Evolutionary conservation across 1,284 basidiomycete species (phyloP), one percentile per base, ranked within the genome.

Genomic region (Cronartium quercuum): DNA sequence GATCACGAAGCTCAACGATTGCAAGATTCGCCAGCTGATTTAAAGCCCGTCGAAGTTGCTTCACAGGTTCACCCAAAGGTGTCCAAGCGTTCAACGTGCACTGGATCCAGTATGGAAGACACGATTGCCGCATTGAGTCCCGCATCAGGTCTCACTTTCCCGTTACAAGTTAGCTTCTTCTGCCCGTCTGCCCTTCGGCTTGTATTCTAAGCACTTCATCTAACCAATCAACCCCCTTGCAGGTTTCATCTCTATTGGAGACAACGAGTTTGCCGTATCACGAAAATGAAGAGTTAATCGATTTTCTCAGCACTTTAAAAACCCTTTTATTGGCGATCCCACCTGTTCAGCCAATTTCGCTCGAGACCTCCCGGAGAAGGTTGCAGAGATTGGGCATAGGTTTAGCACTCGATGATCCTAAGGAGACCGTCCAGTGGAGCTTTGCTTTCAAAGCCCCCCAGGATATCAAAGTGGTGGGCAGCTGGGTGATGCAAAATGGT

Each of bases 391-490:
- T 66, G 68, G 76, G 64, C 76, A 80, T 37, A 78, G 79, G 34
- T 80, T 81, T 76, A 76, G 79, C 21, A 77, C 80, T 41, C 79
- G 80, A 9, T 76, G 76, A 58, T 80, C 81, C 65, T 76, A 77
- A 68, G 41, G 74, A 51, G 77, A 81, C 67, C 35, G 79, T 79
- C 24, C 77, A 79, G 69, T 79, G 79, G 78, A 77, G 77, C 51
- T 78, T 80, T 63, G 78, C 69, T 10, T 82, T 82, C 63, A 78
- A 78, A n/a, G 78, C 78, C 60, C 81, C 81, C 0, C 70, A 70
- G 1, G 76, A 76, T 15, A 75, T 82, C 67, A 77, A 81, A 47
- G 77, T 82, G 3, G 78, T 81, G 5, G 81, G 81, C n/a, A 81
- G 80, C 73, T 82, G 81, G 81, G 76, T 80, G 3, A 77, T 82